A percentile compares a stretch with the other conserved stretches of the same genome.
Conservation (phyloP, 73 alveolate genomes). For the Blepharisma japonicum region DNA sequence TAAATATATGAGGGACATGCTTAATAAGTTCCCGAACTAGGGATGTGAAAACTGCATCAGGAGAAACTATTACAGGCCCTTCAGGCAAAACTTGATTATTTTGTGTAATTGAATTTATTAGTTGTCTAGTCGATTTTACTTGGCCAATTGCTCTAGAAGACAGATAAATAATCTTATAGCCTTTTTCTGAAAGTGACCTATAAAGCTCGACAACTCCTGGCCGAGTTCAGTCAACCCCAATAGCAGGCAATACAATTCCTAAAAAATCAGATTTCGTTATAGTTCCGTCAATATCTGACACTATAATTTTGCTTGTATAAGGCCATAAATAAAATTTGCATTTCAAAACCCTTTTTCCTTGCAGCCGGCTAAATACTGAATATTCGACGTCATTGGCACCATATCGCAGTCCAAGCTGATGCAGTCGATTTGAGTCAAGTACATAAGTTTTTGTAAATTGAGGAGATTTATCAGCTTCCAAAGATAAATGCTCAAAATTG, state of each 20-base stretch:
- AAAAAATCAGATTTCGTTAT: slow-evolving; percentile 93
- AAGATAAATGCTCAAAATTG: too few relatives aligned
- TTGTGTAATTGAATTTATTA: slow-evolving; percentile 49
- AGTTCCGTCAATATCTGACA: slow-evolving; percentile 98
- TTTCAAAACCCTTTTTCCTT: slow-evolving; percentile 64
- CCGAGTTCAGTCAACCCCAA: slow-evolving; percentile 97
- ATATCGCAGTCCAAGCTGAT: neutral
- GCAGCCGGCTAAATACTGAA: neutral
- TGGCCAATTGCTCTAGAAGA: slow-evolving; percentile 96
- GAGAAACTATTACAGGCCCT: slow-evolving; percentile 96
- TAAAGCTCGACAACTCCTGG: slow-evolving; percentile 80
- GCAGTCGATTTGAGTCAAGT: neutral
- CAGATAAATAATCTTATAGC: slow-evolving; percentile 89
- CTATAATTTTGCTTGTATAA: slow-evolving; percentile 66
- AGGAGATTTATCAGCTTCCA: too few relatives aligned
- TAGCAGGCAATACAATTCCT: slow-evolving; percentile 89
- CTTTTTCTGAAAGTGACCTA: slow-evolving; percentile 65
- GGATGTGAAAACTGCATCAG: slow-evolving; percentile 88
- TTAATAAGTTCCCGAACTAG: slow-evolving; percentile 91
- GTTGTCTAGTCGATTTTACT: slow-evolving; percentile 73
- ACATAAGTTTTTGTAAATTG: too few relatives aligned
- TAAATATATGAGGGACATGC: slow-evolving; percentile 80
- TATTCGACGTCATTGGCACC: slow-evolving; percentile 9
- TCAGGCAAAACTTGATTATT: slow-evolving; percentile 69
- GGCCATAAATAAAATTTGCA: slow-evolving; percentile 84